Evolutionary conservation across 192 early-diverging fungal genomes (phyloP), one percentile per base, ranked within the genome.

Genomic region (Spizellomyces punctatus): DNA sequence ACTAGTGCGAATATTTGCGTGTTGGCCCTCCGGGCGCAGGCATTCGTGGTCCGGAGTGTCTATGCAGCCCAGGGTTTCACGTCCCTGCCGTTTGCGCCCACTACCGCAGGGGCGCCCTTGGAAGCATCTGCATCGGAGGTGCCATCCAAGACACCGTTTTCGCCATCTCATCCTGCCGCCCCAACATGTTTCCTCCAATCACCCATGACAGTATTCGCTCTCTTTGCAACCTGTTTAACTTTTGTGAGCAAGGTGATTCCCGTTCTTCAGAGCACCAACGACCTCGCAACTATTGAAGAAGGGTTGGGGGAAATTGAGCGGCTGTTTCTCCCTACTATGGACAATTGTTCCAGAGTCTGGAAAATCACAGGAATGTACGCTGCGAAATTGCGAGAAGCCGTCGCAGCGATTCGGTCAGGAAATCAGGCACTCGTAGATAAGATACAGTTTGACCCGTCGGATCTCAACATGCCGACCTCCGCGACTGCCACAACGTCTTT

Each of bases 31-130:
- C 58, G 69, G 6, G 69, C 69, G 4, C 69, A 71, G 10, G 22
- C 46, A 5, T 71, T 63, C 46, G 6, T 71, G 6, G 36, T 71
- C 58, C 22, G 69, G 8, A 21, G 46, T 41, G 48, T 71, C 12
- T 71, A 71, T 49, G 69, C 69, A 12, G 43, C 43, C 42, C 22
- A 71, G 44, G 69, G 69, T 12, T 71, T 71, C 27, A 49, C 19
- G 19, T n/a, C 44, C n/a, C 46, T 71, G 8, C 60, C 69, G 16
- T 42, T 22, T 9, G 36, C 10, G 10, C 46, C 57, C 27, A 22
- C 45, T 55, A n/a, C 22, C 2, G 59, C 41, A 0, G 27, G 27
- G 27, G 1, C 27, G 27, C 27, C 27, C 3, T 3, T 36, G 27
- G 27, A 36, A 36, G 27, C 27, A 36, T 36, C 27, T 36, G 27